Evolutionary conservation across 345 rosid genomes (phyloP).

Genomic region (Salix purpurea): DNA sequence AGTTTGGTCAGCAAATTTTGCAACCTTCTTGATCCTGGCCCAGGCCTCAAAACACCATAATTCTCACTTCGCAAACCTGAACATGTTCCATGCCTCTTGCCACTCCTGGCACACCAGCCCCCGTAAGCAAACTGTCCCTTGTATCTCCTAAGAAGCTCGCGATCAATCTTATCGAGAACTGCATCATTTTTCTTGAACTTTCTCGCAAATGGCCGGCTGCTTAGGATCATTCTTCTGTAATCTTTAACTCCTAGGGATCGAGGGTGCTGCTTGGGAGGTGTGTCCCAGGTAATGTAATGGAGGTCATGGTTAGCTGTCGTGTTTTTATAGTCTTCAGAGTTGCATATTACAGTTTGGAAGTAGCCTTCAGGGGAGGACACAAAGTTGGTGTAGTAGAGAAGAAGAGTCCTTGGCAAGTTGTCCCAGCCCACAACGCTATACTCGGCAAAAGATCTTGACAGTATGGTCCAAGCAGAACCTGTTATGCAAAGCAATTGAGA

Average conservation of each 20-base stretch:
- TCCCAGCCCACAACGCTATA: constrained; percentile 77
- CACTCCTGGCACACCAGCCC: constrained; percentile 49
- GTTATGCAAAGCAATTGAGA: neutral
- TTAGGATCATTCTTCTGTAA: constrained; percentile 56
- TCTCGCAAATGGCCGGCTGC: constrained; percentile 80
- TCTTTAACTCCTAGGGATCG: constrained; percentile 55
- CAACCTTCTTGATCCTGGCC: constrained; percentile 71
- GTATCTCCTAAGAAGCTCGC: constrained; percentile 54
- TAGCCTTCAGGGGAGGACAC: constrained; percentile 90
- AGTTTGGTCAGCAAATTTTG: constrained; percentile 50
- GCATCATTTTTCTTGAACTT: constrained; percentile 74
- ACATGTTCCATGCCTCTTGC: constrained; percentile 27
- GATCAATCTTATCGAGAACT: constrained; percentile 69
- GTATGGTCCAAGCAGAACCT: constrained; percentile 94
- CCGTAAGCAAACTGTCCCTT: constrained; percentile 35
- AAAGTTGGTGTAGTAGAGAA: constrained; percentile 83
- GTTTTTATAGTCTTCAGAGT: constrained; percentile 70
- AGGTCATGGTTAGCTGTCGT: constrained; percentile 84
- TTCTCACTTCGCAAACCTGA: constrained; percentile 21
- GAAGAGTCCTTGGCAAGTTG: constrained; percentile 84
- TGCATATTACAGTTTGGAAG: constrained; percentile 87
- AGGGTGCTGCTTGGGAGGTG: constrained; percentile 95
- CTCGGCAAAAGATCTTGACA: constrained; percentile 87
- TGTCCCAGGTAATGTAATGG: constrained; percentile 87
- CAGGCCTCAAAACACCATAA: constrained; percentile 56